Evolutionary conservation across 192 early-diverging fungal genomes (phyloP).

Genomic region (Dissophora globulifera): DNA sequence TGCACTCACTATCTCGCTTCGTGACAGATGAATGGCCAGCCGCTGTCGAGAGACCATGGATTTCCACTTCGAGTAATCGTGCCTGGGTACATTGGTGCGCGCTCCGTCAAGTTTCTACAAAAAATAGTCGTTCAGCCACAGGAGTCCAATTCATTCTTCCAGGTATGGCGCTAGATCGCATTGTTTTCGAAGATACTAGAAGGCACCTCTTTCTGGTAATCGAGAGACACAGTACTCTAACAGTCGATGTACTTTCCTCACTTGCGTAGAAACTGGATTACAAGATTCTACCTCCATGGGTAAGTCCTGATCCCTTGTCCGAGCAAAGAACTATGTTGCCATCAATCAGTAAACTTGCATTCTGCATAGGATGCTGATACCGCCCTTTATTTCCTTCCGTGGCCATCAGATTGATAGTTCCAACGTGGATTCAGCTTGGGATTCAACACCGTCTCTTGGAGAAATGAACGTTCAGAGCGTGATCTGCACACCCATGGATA

Average conservation of each 20-base stretch:
- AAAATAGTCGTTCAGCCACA: constrained; percentile 72
- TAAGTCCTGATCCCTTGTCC: no score
- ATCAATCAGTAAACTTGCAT: no score
- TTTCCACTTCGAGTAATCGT: constrained; percentile 88
- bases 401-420: constrained; percentile 30
- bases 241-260: no score
- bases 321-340: no score
- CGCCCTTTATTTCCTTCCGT: no score
- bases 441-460: constrained; percentile 60
- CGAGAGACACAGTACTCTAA: no score
- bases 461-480: constrained; percentile 88
- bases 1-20: neutral
- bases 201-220: no score
- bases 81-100: constrained; percentile 91
- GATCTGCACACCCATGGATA: constrained; percentile 75
- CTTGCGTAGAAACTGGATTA: constrained; percentile 38
- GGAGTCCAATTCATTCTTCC: constrained; percentile 79
- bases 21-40: constrained; percentile 76
- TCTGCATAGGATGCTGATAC: no score
- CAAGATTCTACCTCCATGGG: constrained; percentile 43
- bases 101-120: constrained; percentile 91
- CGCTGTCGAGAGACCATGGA: constrained; percentile 85
- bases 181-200: no score
- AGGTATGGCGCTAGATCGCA: no score
- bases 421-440: constrained; percentile 64